Evolutionary conservation across 2,329 filamentous ascomycete species (phyloP), one percentile per base, ranked within the genome.

Genomic region (Colletotrichum musicola): DNA sequence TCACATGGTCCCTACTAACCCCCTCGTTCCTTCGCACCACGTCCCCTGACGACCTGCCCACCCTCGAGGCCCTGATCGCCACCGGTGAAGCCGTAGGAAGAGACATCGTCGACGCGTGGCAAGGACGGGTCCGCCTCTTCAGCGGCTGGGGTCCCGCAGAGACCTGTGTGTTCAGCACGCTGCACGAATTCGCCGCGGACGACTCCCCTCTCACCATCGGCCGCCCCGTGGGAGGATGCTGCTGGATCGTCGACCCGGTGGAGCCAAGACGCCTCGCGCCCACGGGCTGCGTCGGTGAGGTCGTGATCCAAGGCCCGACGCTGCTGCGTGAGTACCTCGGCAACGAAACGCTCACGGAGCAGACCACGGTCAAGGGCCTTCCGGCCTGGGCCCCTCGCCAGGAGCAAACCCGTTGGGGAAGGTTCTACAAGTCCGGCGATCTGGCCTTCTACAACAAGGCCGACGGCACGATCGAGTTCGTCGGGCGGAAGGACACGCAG

Each of bases 1-100:
- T 83, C 30, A 86, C 82, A 51, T 84, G 82, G 80, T 83, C 83
- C 3, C 83, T 86, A 71, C 82, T 89, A 69, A 90, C 89, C 1
- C 86, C 88, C 3, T 82, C 87, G 0, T 82, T 91, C 18, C 86
- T 87, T 1, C 74, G 82, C 7, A 81, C 79, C 44, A 75, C 84
- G 10, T 75, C 78, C n/a, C 77, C 82, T 1, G 71, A 73, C 0
- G 67, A 71, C 0, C 74, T 84, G 0, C 80, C 81, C 0, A 78
- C 75, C 1, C 72, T 85, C 1, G 73, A 77, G 47, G 82, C 80
- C 0, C 71, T 84, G 16, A 67, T 70, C 18, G 85, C 87, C 74
- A 81, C 84, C 4, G 85, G 89, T 7, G 38, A 40, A 14, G 38
- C 38, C 38, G 38, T 40, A 68, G 86, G 85, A 0, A 77, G 82